These are phyloP conservation scores for Ceratocystiopsis sp. DNA, from an alignment of 2,329 filamentous ascomycete species.

Conservation along the genomic window DNA sequence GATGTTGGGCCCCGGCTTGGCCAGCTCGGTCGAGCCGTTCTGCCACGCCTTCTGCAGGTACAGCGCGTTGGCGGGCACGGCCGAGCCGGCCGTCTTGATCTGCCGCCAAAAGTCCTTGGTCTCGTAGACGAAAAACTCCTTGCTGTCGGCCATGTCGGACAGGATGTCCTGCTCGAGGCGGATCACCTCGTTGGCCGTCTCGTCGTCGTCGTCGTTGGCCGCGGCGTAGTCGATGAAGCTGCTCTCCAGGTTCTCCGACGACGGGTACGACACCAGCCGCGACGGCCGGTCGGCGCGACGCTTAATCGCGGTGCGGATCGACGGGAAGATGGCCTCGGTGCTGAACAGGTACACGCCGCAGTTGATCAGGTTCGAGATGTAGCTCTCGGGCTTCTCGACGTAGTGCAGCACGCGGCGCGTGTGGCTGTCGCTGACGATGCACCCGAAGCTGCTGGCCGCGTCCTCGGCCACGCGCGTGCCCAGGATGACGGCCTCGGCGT, in stretches of 20 bases:
- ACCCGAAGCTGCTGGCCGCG: constrained; percentile 88
- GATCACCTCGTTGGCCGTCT: constrained; percentile 68
- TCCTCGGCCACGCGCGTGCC: constrained; percentile 85
- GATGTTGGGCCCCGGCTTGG: constrained; percentile 69
- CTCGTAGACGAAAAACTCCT: constrained; percentile 96
- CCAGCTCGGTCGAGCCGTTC: constrained; percentile 62
- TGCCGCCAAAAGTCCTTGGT: constrained; percentile 99
- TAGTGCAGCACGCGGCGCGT: constrained; percentile 95
- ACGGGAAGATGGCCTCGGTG: constrained; percentile 90
- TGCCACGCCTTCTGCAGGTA: constrained; percentile 94
- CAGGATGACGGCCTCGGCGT: constrained; percentile 90
- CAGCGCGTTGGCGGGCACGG: constrained; percentile 88
- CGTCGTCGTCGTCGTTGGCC: constrained; percentile 59
- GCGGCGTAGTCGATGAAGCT: constrained; percentile 32
- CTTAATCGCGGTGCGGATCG: constrained; percentile 88
- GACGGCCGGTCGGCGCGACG: constrained; percentile 72
- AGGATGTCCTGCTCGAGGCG: constrained; percentile 95
- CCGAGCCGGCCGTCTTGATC: constrained; percentile 97
- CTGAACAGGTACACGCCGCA: constrained; percentile 97
- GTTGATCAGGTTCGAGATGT: constrained; percentile 98
- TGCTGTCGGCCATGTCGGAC: constrained; percentile 86
- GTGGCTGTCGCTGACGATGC: constrained; percentile 87
- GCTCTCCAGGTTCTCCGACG: constrained; percentile 77
- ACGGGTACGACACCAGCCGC: constrained; percentile 85
- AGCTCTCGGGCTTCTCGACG: constrained; percentile 95